phyloP scores from a whole-genome alignment of 495 filamentous ascomycete species.

The Xylaria sp. region DNA sequence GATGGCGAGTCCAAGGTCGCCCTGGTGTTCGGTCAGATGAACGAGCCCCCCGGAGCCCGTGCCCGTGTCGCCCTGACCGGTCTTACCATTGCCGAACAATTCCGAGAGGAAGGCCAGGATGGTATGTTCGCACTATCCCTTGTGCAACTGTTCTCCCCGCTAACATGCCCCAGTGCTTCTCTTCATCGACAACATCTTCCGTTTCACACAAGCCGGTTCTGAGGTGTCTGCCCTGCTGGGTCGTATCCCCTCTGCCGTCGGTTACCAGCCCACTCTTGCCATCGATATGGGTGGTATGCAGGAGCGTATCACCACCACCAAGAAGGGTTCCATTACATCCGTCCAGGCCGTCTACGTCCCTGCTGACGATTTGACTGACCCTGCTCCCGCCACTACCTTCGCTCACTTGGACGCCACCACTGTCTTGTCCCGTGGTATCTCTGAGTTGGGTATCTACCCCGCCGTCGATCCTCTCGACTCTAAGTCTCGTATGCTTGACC shows the following conservation, averaged over 20 bases:
- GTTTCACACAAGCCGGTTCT: conserved; percentile 99
- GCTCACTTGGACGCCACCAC: conserved; percentile 99
- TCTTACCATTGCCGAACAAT: conserved; percentile 90
- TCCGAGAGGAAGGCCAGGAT: conserved; percentile 98
- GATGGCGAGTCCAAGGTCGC: conserved; percentile 99
- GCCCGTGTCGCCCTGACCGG: conserved; percentile 98
- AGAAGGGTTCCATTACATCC: conserved; percentile 98
- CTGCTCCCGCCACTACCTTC: conserved; percentile 98
- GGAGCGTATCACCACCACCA: conserved; percentile 99
- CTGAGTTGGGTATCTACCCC: conserved; percentile 99
- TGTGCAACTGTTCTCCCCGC: not conserved
- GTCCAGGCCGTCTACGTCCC: conserved; percentile 99
- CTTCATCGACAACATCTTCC: conserved; percentile 99
- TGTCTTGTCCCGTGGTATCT: conserved; percentile 99
- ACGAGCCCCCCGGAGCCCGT: conserved; percentile 99
- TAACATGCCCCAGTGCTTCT: conserved; percentile 72
- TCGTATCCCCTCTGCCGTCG: conserved; percentile 99
- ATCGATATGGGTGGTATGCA: conserved; percentile 99
- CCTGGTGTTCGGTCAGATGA: conserved; percentile 99
- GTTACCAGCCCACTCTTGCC: conserved; percentile 99
- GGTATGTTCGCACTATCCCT: conserved; percentile 49
- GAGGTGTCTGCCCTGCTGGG: conserved; percentile 99
- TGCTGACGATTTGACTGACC: conserved; percentile 99
- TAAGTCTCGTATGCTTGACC: conserved; percentile 99
- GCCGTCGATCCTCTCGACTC: conserved; percentile 99